A percentile compares a stretch with the other conserved stretches of the same genome.
Evolutionary conservation across 495 filamentous ascomycete species (phyloP).

Genomic region (Aspergillus steynii): DNA sequence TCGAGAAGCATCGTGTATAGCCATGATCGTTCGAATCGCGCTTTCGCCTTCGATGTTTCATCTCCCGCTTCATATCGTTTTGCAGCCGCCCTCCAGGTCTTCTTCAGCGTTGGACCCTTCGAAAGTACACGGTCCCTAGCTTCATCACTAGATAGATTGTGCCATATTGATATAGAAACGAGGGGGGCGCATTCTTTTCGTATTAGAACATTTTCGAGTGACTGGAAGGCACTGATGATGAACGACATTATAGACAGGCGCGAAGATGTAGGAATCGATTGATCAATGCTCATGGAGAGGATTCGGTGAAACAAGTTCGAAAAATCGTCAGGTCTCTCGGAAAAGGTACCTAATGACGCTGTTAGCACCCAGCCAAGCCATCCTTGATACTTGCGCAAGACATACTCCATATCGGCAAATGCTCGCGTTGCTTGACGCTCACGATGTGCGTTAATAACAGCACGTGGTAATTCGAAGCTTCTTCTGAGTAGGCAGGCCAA

Average conservation of each 20-base stretch:
- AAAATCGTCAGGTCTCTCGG: conserved; percentile 77
- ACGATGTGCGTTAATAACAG: conserved; percentile 80
- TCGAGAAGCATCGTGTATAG: conserved; percentile 83
- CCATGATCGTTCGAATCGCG: conserved; percentile 93
- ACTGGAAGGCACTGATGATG: conserved; percentile 89
- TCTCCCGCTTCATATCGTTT: conserved; percentile 90
- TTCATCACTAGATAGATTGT: conserved; percentile 76
- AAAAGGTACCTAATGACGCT: conserved; percentile 62
- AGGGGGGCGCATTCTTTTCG: conserved; percentile 95
- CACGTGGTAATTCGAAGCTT: conserved; percentile 87
- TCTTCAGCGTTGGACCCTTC: conserved; percentile 68
- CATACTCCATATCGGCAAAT: conserved; percentile 82
- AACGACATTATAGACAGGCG: conserved; percentile 81
- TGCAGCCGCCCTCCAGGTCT: conserved; percentile 84
- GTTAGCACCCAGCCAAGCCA: conserved; percentile 15
- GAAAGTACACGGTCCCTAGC: conserved; percentile 68
- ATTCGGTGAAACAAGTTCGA: conserved; percentile 87
- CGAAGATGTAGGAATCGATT: conserved; percentile 65
- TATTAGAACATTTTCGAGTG: conserved; percentile 83
- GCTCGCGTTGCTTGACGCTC: conserved; percentile 85
- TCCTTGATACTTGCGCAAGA: conserved; percentile 6
- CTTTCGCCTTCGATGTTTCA: conserved; percentile 70
- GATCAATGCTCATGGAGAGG: conserved; percentile 84
- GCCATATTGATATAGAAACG: conserved; percentile 94
- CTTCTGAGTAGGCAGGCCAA: conserved; percentile 90